Conservation (phyloP, 2,329 filamentous ascomycete species). For the Aspergillus japonicus region DNA sequence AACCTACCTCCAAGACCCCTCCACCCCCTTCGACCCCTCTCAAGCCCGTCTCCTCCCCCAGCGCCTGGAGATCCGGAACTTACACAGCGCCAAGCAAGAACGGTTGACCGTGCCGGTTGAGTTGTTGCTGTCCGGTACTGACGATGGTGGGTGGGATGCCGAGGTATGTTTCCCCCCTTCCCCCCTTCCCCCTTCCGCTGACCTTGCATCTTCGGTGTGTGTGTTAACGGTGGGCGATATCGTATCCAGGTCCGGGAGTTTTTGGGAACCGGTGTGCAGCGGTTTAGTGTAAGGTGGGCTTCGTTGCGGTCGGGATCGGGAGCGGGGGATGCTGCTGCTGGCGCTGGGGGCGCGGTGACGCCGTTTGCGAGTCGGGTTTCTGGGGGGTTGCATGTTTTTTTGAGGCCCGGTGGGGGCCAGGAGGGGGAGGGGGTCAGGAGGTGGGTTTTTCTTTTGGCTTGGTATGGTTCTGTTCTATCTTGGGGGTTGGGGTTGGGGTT, state of each 20-base stretch:
- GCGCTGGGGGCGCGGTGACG: constrained; percentile 55
- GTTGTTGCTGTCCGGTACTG: constrained; percentile 34
- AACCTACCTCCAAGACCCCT: constrained; percentile 71
- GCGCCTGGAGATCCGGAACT: constrained; percentile 55
- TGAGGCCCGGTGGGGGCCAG: constrained; percentile 49
- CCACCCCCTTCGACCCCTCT: constrained; percentile 63
- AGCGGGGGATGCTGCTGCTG: constrained; percentile 61
- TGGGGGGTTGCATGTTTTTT: constrained; percentile 79
- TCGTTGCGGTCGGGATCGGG: too few relatives aligned
- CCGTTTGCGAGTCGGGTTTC: constrained; percentile 74
- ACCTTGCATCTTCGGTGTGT: too few relatives aligned
- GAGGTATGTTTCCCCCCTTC: neutral
- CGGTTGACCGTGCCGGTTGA: constrained; percentile 63
- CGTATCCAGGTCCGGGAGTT: too few relatives aligned
- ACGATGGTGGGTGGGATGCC: constrained; percentile 48
- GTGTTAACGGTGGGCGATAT: too few relatives aligned
- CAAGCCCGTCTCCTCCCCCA: constrained; percentile 58
- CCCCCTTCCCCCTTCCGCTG: too few relatives aligned
- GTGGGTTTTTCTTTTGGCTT: neutral
- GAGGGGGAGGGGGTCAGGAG: neutral
- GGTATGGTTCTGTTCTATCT: neutral
- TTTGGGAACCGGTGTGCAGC: neutral
- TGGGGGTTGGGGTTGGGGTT: neutral
- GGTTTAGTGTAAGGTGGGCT: constrained; percentile 48
- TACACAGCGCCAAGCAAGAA: constrained; percentile 74